Base-by-base conservation (phyloP, 345 rosid species). In the Aethionema arabicum region DNA sequence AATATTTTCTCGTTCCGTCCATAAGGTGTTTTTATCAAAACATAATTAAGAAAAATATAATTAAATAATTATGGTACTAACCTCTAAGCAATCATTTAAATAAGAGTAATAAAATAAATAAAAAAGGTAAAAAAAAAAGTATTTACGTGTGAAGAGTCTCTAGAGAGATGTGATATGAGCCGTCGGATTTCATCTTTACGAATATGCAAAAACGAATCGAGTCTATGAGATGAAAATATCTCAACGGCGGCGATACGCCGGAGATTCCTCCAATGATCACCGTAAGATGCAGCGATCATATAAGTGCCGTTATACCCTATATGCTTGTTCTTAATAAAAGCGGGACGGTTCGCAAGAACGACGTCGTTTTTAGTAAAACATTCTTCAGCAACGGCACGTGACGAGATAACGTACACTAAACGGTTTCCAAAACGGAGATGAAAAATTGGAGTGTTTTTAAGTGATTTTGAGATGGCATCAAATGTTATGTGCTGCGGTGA, bases 181-280 rank as follows among this genome's bases (percentile, higher is more conserved):
- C 45, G 62, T 57, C 66, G 64, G 66, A 72, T 62, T 66, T 81
- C 86, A 11, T 83, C 80, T 8, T 59, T 52, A 11, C 84, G 56
- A 31, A 72, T 45, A 32, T 45, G 4, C 7, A 40, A 7, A 47
- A 76, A 74, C 10, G 0, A 21, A 42, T 78, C 74, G 1, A 81
- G 74, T 31, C 80, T 76, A 47, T 46, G 57, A 0, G 71, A 16
- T 4, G 84, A 77, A 63, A 84, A 57, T 32, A 84, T 56, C 29
- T 81, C 83, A 0, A 74, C 15, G 21, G 82, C 60, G 21, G 68
- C 30, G 35, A 79, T 76, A 32, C 81, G 80, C 36, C 84, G 82
- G 9, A 77, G 82, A 71, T 81, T 84, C 61, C 86, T 76, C 86
- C 90, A 84, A 32, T 77, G 81, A 43, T 78, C 77, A 0, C 86